Percentiles rank a stretch among this genome's conserved stretches.
phyloP scores from a whole-genome alignment of 2,329 filamentous ascomycete genomes.

The Trichophyton mentagrophytes region DNA sequence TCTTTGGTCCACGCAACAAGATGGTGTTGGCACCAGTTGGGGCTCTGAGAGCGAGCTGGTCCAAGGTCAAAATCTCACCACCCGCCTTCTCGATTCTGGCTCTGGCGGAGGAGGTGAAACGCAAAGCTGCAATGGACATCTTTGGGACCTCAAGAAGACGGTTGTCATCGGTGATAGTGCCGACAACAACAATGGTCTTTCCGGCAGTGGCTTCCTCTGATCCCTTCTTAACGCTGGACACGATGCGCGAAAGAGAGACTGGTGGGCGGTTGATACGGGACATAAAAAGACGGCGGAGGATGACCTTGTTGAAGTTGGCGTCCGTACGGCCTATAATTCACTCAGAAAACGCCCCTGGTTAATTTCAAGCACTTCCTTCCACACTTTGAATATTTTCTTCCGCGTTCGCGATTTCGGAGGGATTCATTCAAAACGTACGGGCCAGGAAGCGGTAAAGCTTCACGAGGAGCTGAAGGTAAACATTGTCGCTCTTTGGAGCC shows the following conservation, averaged over 20 bases:
- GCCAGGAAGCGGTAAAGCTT: constrained; percentile 97
- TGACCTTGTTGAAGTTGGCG: constrained; percentile 95
- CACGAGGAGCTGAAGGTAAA: constrained; percentile 91
- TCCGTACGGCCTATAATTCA: constrained; percentile 68
- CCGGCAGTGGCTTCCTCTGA: constrained; percentile 44
- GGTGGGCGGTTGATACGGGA: constrained; percentile 96
- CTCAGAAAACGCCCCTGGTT: constrained; percentile 3
- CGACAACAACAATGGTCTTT: constrained; percentile 87
- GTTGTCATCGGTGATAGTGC: constrained; percentile 96
- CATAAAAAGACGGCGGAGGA: constrained; percentile 95
- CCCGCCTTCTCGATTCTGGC: constrained; percentile 87
- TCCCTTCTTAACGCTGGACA: constrained; percentile 40
- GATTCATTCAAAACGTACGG: constrained; percentile 50
- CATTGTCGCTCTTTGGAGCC: constrained; percentile 96
- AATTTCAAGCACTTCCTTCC: constrained; percentile 11
- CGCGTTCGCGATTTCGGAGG: neutral
- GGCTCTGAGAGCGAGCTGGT: constrained; percentile 89
- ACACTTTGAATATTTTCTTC: neutral
- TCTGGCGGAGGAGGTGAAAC: constrained; percentile 91
- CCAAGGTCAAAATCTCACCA: constrained; percentile 88
- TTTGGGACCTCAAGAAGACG: constrained; percentile 83
- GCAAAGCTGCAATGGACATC: constrained; percentile 82
- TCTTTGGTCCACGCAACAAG: constrained; percentile 95
- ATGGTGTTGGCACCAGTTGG: constrained; percentile 96
- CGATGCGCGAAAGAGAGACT: constrained; percentile 86